A percentile compares a stretch with the other conserved stretches of the same genome.
Conservation (phyloP, 768 basidiomycete species). For the Pulveroboletus sp. region DNA sequence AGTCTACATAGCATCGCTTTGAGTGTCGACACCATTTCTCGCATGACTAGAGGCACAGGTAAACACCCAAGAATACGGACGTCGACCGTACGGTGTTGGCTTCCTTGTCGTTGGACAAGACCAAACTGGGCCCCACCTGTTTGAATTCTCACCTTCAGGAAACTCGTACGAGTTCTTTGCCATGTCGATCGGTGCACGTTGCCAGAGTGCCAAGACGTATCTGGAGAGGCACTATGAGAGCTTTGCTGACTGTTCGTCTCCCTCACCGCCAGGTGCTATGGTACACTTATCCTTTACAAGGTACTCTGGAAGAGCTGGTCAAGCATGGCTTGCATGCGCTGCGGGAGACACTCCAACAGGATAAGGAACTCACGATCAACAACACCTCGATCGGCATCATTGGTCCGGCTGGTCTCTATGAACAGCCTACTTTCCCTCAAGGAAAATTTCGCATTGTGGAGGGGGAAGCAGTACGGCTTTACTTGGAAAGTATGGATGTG, state of each 20-base stretch:
- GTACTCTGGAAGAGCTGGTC: constrained; percentile 81
- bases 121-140: constrained; percentile 94
- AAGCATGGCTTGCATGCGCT: constrained; percentile 92
- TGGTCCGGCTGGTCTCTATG: constrained; percentile 61
- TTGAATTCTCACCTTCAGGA: constrained; percentile 97
- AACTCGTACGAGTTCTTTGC: constrained; percentile 98
- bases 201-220: constrained; percentile 98
- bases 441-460: constrained; percentile 85
- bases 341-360: constrained; percentile 95
- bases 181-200: constrained; percentile 96
- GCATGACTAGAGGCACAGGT: constrained; percentile 80
- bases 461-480: constrained; percentile 67
- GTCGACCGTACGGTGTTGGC: constrained; percentile 96
- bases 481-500: constrained; percentile 72
- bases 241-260: constrained; percentile 73
- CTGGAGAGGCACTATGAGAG: constrained; percentile 89
- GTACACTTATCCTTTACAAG: constrained; percentile 35
- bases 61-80: constrained; percentile 97
- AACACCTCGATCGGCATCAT: constrained; percentile 96
- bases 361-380: constrained; percentile 88
- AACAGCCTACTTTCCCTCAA: constrained; percentile 46
- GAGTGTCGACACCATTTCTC: constrained; percentile 2
- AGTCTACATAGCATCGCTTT: constrained; percentile 29
- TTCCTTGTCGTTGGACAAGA: constrained; percentile 97
- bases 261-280: background rate